Evolutionary conservation across 352 stramenopile species (phyloP).

Genomic region (Pythium insidiosum): DNA sequence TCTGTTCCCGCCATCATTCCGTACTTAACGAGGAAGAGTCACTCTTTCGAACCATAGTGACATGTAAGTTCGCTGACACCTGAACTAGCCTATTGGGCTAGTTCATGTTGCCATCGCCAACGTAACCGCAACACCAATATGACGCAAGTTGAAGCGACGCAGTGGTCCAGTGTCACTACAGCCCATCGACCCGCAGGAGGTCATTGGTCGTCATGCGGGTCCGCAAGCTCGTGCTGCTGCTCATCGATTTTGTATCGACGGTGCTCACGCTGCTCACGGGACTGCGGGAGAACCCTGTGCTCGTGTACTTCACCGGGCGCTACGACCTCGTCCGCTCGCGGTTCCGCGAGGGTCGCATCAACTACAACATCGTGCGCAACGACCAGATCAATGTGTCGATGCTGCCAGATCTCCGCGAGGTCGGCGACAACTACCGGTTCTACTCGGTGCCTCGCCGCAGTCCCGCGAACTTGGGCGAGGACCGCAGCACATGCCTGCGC

Average conservation of each 20-base stretch:
- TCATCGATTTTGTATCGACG: conserved; percentile 14
- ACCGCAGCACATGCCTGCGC: conserved; percentile 23
- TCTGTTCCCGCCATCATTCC: no score
- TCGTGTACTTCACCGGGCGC: conserved; percentile 9
- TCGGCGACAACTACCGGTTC: conserved; percentile 21
- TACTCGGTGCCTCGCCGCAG: conserved; percentile 14
- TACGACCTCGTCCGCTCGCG: conserved; percentile 19
- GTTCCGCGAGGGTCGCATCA: conserved; percentile 26
- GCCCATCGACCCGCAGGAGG: no score
- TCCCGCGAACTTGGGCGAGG: conserved; percentile 11
- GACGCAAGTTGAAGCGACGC: no score
- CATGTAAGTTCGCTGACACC: no score
- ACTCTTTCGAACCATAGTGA: no score
- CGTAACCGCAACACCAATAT: no score
- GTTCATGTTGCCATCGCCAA: no score
- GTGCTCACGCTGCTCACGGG: conserved; percentile 22
- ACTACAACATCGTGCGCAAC: conserved; percentile 29
- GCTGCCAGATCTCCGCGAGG: conserved; percentile 20
- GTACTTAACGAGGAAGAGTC: no score
- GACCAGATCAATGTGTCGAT: conserved; percentile 22
- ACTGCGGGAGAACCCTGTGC: conserved; percentile 19
- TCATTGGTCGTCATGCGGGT: neutral
- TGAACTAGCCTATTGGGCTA: no score
- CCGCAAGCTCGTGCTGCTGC: conserved; percentile 10
- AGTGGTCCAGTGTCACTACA: no score